These are phyloP conservation scores for Fagus crenata DNA, from an alignment of 306 rosid species.

Conservation along the genomic window DNA sequence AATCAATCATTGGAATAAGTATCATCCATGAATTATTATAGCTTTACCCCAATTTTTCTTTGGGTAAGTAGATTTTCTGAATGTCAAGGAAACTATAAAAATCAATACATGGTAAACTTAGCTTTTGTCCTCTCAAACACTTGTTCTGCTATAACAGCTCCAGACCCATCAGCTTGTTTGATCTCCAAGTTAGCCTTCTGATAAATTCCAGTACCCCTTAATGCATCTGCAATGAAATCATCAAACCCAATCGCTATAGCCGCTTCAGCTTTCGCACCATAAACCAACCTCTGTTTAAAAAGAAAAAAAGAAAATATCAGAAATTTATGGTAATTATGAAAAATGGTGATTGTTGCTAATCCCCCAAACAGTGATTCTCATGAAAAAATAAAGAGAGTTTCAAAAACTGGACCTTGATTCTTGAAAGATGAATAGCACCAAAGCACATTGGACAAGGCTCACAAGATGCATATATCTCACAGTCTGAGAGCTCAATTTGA, in stretches of 20 bases:
- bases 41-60: no score
- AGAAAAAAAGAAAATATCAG: no score
- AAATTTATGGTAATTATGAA: no score
- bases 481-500: conserved; percentile 69
- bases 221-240: conserved; percentile 75
- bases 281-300: no score
- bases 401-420: conserved; percentile 58
- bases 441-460: conserved; percentile 99
- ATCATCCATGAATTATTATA: no score
- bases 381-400: conserved; percentile 6
- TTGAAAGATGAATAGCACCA: conserved; percentile 88
- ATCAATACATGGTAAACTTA: conserved; percentile 52
- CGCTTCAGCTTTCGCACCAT: conserved; percentile 85
- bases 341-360: no score
- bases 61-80: no score
- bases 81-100: no score
- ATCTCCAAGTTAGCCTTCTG: conserved; percentile 79
- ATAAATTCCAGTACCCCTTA: conserved; percentile 68
- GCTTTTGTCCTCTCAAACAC: conserved; percentile 83
- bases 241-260: conserved; percentile 82
- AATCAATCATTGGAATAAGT: no score
- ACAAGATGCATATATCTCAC: conserved; percentile 89
- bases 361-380: not conserved
- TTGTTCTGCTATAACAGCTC: conserved; percentile 76
- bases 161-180: conserved; percentile 75